Base-by-base conservation (phyloP, 805 yeast species). In the Wickerhamiella parazyma region DNA sequence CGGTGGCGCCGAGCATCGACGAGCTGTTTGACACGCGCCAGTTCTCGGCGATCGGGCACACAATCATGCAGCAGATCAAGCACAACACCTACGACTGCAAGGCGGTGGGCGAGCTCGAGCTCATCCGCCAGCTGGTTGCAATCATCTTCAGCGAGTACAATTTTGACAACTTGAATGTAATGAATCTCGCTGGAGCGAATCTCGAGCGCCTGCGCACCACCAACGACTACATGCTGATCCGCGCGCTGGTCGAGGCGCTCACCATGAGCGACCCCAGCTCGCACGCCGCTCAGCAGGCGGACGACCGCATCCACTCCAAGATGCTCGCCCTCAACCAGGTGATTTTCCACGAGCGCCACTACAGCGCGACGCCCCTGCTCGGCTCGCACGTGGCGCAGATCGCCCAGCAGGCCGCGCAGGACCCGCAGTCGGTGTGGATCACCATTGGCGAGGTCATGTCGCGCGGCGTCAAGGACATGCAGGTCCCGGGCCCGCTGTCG, bases 181-280 rank as follows among this genome's bases (percentile, higher is more conserved):
- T 51, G 21, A 52, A 48, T 26, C 33, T 46, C 16, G 38, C 47
- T 8, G 41, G 36, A 9, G 42, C 45, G 4, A 41, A 46, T 11
- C 49, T 59, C 16, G 64, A 60, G 45, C 61, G 60, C 46, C 53
- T 60, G 37, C 52, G 59, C n/a, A 53, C 57, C 11, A 50, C 60
- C 11, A 55, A 52, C 22, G 59, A 60, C 44, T 60, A 59, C 50
- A 48, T 50, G 33, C 49, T 59, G 28, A 44, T 60, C 31, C 47
- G 63, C 4, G 51, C 45, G 16, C 33, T 52, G 16, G 44, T 46
- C 12, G 56, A 49, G 35, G 38, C 49, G 9, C 29, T 48, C 11
- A 20, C 45, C 36, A 19, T 21, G 31, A 44, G 41, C 14, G 46
- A 50, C 22, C 37, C 34, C 18, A 50, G 47, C 39, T 44, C 48